Conservation (phyloP, 2,329 filamentous ascomycete species). For the Dactylonectria macrodidyma region DNA sequence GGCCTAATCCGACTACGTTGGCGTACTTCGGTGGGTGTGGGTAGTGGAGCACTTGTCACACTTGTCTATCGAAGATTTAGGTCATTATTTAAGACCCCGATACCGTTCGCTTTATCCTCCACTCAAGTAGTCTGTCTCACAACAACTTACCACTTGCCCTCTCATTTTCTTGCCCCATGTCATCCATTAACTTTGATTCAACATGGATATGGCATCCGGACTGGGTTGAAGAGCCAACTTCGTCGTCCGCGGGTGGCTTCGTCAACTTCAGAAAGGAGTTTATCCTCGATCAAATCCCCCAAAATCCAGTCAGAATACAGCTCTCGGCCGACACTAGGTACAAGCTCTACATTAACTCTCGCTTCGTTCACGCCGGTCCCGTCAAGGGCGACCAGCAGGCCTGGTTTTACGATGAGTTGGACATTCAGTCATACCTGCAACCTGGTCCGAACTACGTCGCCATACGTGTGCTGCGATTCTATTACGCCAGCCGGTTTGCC, state of each 20-base stretch:
- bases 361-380: constrained; percentile 33
- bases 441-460: constrained; percentile 32
- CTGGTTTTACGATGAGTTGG: constrained; percentile 43
- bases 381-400: constrained; percentile 40
- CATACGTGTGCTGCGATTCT: constrained; percentile 38
- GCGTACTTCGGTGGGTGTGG: too few relatives aligned
- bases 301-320: constrained; percentile 21
- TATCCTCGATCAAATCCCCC: constrained; percentile 1
- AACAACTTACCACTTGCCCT: neutral
- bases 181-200: constrained; percentile 7
- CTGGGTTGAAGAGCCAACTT: constrained; percentile 29
- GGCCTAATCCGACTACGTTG: too few relatives aligned
- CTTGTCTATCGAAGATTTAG: too few relatives aligned
- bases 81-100: too few relatives aligned
- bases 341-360: constrained; percentile 40
- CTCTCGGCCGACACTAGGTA: constrained; percentile 44
- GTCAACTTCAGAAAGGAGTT: constrained; percentile 32
- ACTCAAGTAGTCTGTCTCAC: neutral
- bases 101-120: neutral
- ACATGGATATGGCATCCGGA: constrained; percentile 39
- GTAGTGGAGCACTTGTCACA: too few relatives aligned
- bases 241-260: constrained; percentile 28
- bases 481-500: constrained; percentile 30
- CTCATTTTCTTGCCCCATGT: too few relatives aligned
- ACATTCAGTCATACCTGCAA: constrained; percentile 36